phyloP scores from a whole-genome alignment of 192 early-diverging fungal species.

The Rhizoclosmatium globosum region DNA sequence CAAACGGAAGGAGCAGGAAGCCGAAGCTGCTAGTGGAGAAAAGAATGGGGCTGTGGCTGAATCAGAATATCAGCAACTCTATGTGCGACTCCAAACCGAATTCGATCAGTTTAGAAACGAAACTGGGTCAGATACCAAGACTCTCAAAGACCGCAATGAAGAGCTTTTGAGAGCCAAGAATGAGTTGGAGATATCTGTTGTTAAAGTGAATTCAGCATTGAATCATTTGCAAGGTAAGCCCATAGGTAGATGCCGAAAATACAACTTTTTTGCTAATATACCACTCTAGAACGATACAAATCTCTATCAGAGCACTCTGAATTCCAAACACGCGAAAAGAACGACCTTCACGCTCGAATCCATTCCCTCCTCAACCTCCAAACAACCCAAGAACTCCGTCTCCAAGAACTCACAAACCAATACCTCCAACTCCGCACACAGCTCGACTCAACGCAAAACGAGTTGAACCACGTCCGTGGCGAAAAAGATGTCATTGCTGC shows the following conservation, averaged over 20 bases:
- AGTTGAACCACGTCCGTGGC: conserved; percentile 60
- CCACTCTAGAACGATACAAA: conserved; percentile 63
- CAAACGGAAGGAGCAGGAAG: background rate
- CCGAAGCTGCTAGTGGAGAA: background rate
- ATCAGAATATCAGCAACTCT: conserved; percentile 52
- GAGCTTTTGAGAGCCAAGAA: conserved; percentile 62
- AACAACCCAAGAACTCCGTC: conserved; percentile 66
- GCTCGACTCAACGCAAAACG: conserved; percentile 53
- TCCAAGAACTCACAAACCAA: conserved; percentile 61
- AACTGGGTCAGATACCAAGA: conserved; percentile 61
- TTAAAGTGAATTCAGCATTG: conserved; percentile 66
- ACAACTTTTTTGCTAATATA: conserved; percentile 5
- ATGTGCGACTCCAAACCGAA: conserved; percentile 60
- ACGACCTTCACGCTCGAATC: conserved; percentile 70
- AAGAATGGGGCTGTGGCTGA: background rate
- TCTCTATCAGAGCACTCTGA: conserved; percentile 59
- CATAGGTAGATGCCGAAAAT: background rate
- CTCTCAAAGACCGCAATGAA: conserved; percentile 62
- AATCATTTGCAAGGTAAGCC: conserved; percentile 49
- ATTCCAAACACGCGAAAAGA: conserved; percentile 66
- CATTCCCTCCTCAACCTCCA: conserved; percentile 53
- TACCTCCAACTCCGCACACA: conserved; percentile 59
- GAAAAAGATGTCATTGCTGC: conserved; percentile 64
- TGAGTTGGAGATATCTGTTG: conserved; percentile 69
- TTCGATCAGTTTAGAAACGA: conserved; percentile 76